Percentiles rank a stretch among this genome's conserved stretches.
These are phyloP conservation scores for Scolecobasidium constrictum DNA, from an alignment of 2,329 filamentous ascomycete genomes.

Conservation along the genomic window DNA sequence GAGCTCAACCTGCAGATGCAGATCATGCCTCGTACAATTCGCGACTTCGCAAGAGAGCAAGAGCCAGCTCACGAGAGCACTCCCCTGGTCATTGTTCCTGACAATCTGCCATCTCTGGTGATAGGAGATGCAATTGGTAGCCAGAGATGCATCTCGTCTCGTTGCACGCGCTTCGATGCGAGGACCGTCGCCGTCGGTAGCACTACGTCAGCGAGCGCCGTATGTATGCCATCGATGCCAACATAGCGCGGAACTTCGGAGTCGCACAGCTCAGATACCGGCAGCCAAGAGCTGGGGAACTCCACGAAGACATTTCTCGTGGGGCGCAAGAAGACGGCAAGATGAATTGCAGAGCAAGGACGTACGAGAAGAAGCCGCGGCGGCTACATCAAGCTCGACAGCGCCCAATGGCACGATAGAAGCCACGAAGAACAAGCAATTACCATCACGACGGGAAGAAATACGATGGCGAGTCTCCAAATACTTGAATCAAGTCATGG, in stretches of 20 bases:
- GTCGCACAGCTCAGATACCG: background rate
- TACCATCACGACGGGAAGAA: slow-evolving; percentile 42
- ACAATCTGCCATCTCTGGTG: too few species aligned
- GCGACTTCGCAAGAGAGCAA: too few species aligned
- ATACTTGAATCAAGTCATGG: slow-evolving; percentile 66
- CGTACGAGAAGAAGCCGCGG: background rate
- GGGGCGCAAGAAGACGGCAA: background rate
- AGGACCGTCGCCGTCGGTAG: background rate
- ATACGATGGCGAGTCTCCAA: slow-evolving; percentile 47
- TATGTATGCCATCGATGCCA: background rate
- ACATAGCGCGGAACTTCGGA: background rate
- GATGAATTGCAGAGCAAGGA: background rate
- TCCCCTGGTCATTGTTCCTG: too few species aligned
- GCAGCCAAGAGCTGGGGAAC: too few species aligned
- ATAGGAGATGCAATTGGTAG: background rate
- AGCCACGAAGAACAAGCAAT: slow-evolving; percentile 25
- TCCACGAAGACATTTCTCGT: background rate
- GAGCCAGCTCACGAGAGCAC: too few species aligned
- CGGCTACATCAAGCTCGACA: background rate
- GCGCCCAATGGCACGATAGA: background rate
- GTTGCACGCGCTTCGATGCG: background rate
- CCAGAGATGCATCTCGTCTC: background rate
- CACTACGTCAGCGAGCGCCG: background rate
- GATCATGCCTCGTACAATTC: too few species aligned
- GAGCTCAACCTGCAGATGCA: too few species aligned